phyloP scores from a whole-genome alignment of 345 rosid species.

The Euphorbia tirucalli region DNA sequence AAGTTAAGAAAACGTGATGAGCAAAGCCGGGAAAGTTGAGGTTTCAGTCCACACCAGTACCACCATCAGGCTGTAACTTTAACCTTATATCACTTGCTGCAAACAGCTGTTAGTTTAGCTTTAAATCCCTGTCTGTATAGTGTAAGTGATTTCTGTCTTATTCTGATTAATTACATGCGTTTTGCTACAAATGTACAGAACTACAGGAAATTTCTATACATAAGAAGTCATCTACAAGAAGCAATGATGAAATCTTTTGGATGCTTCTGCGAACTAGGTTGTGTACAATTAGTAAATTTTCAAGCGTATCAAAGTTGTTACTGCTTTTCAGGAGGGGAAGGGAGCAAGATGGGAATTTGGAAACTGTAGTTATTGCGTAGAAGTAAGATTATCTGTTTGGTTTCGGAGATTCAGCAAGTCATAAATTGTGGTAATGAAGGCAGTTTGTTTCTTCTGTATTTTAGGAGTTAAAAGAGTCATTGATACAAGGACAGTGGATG shows the following conservation, averaged over 20 bases:
- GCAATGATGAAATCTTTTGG: neutral
- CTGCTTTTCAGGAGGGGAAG: too few species aligned
- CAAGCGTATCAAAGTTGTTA: too few species aligned
- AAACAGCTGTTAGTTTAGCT: neutral
- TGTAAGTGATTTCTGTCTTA: neutral
- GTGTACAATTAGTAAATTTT: too few species aligned
- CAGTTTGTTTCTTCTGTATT: too few species aligned
- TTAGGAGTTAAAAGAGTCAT: too few species aligned
- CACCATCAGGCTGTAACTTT: neutral
- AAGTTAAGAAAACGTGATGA: constrained; percentile 59
- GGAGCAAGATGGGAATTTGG: too few species aligned
- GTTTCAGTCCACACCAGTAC: neutral
- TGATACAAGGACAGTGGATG: too few species aligned
- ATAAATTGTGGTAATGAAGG: too few species aligned
- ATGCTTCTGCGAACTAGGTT: neutral
- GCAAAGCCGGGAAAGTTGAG: constrained; percentile 33
- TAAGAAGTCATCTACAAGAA: neutral
- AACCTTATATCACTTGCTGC: neutral
- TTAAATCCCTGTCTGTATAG: constrained; percentile 7
- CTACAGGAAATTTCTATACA: neutral
- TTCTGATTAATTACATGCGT: neutral
- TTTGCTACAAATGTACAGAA: neutral
- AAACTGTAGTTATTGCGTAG: too few species aligned
- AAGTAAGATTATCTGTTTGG: too few species aligned
- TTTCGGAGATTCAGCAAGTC: too few species aligned